Evolutionary conservation across 2,329 filamentous ascomycete genomes (phyloP).

Genomic region (Emergomyces orientalis): DNA sequence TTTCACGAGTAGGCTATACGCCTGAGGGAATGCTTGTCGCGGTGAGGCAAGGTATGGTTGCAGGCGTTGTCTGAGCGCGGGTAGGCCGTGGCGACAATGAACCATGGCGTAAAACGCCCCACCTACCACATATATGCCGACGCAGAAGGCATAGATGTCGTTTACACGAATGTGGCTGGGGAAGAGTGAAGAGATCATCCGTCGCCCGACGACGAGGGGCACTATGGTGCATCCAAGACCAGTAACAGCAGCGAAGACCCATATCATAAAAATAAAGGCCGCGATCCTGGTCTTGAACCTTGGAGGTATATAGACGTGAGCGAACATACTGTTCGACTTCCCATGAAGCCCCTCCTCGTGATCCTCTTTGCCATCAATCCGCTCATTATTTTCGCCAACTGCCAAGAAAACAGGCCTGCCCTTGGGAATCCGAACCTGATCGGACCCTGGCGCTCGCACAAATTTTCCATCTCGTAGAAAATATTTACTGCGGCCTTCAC

Average conservation of each 20-base stretch:
- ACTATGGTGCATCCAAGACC: slow-evolving; percentile 79
- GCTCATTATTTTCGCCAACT: slow-evolving; percentile 57
- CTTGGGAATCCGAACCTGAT: slow-evolving; percentile 89
- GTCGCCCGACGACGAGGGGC: slow-evolving; percentile 75
- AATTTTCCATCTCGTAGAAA: slow-evolving; percentile 68
- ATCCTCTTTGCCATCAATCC: slow-evolving; percentile 51
- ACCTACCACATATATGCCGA: slow-evolving; percentile 75
- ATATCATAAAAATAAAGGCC: slow-evolving; percentile 79
- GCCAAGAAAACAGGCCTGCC: slow-evolving; percentile 70
- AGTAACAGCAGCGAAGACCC: slow-evolving; percentile 82
- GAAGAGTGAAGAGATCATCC: slow-evolving; percentile 63
- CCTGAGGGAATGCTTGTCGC: slow-evolving; percentile 20
- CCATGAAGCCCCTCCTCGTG: slow-evolving; percentile 49
- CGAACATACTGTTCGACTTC: slow-evolving; percentile 53
- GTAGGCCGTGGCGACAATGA: slow-evolving; percentile 8
- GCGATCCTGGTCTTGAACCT: slow-evolving; percentile 72
- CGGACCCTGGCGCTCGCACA: slow-evolving; percentile 85
- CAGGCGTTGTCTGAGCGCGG: slow-evolving; percentile 11
- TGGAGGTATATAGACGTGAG: slow-evolving; percentile 72
- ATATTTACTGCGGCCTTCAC: slow-evolving; percentile 37
- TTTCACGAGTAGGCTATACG: slow-evolving; percentile 21
- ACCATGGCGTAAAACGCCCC: slow-evolving; percentile 51
- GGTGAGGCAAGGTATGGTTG: slow-evolving; percentile 26
- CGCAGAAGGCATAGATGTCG: slow-evolving; percentile 92
- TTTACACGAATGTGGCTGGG: slow-evolving; percentile 68